Evolutionary conservation across 495 filamentous ascomycete genomes (phyloP).

Genomic region (Xylaria venustula): DNA sequence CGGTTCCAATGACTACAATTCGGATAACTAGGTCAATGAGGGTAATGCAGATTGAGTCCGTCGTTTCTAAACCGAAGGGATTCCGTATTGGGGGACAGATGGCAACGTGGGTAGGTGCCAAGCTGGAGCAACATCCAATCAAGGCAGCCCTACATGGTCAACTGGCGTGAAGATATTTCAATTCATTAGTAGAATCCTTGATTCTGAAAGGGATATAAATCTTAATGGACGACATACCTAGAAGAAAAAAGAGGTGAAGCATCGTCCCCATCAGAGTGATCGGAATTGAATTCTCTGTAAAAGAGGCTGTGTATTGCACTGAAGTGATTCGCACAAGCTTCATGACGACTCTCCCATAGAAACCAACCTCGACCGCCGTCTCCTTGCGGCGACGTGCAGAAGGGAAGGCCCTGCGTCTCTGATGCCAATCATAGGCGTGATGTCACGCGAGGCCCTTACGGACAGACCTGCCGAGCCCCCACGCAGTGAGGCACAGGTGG

Average conservation of each 20-base stretch:
- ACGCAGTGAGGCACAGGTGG: conserved; percentile 34
- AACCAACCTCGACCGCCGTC: conserved; percentile 38
- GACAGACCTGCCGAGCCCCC: conserved; percentile 59
- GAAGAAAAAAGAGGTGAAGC: conserved; percentile 43
- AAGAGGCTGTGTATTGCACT: conserved; percentile 99
- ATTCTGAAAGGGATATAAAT: neutral
- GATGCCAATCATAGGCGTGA: conserved; percentile 94
- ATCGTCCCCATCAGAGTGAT: conserved; percentile 43
- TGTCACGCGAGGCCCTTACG: conserved; percentile 90
- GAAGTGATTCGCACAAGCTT: conserved; percentile 92
- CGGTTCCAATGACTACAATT: neutral
- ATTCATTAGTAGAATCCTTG: conserved; percentile 44
- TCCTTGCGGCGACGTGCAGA: conserved; percentile 41
- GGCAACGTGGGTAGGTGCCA: too few relatives aligned
- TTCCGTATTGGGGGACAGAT: too few relatives aligned
- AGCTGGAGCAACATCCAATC: too few relatives aligned
- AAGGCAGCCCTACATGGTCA: too few relatives aligned
- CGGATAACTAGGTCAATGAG: too few relatives aligned
- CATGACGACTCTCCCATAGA: conserved; percentile 90
- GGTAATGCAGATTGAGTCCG: too few relatives aligned
- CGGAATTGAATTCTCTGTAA: conserved; percentile 94
- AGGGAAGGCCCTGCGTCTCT: conserved; percentile 81
- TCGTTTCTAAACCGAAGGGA: too few relatives aligned
- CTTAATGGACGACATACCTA: conserved; percentile 55
- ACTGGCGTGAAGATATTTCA: too few relatives aligned